These are phyloP conservation scores for Pseudogymnoascus sp. DNA, from an alignment of 2,329 filamentous ascomycete genomes.

Conservation along the genomic window DNA sequence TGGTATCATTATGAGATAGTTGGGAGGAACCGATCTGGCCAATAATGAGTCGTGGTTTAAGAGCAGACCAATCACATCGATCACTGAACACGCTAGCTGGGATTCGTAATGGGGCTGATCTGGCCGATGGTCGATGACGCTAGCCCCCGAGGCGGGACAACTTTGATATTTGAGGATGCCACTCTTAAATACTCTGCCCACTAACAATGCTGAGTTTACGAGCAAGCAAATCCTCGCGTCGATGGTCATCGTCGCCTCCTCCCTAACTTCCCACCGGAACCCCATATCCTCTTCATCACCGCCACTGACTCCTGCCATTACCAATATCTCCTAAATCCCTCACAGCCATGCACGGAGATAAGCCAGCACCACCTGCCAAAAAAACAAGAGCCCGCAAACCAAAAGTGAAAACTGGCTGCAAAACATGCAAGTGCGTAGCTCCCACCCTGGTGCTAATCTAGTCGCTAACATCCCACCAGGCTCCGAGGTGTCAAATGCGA, in stretches of 20 bases:
- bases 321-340: background rate
- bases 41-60: background rate
- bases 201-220: background rate
- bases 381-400: constrained; percentile 17
- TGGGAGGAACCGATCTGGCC: background rate
- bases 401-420: constrained; percentile 38
- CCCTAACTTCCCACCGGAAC: background rate
- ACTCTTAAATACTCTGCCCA: background rate
- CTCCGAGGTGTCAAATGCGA: constrained; percentile 52
- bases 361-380: background rate
- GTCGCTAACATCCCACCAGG: constrained; percentile 30
- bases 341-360: background rate
- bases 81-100: background rate
- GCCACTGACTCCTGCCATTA: no score
- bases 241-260: background rate
- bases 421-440: constrained; percentile 34
- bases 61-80: background rate
- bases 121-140: background rate
- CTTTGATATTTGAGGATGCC: background rate
- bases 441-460: constrained; percentile 16
- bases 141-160: background rate
- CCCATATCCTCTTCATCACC: background rate
- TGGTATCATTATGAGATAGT: background rate
- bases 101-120: background rate
- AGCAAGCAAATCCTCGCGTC: background rate